A percentile compares a stretch with the other conserved stretches of the same genome.
phyloP scores from a whole-genome alignment of 2,329 filamentous ascomycete species.

The Epichloe bromicola region DNA sequence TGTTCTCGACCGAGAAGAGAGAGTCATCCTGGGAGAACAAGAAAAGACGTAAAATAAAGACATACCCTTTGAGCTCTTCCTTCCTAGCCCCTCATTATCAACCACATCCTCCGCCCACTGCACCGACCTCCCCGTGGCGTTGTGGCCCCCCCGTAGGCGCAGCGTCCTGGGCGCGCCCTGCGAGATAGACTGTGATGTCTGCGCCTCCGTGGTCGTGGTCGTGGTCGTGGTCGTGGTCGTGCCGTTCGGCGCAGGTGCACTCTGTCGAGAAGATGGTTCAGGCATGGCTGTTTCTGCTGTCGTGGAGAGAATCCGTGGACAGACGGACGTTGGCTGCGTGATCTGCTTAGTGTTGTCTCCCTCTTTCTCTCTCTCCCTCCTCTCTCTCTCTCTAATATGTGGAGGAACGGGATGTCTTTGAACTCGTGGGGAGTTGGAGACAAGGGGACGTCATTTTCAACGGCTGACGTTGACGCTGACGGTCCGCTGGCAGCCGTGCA shows the following conservation, averaged over 20 bases:
- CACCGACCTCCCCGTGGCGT: constrained; percentile 46
- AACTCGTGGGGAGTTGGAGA: too few species aligned
- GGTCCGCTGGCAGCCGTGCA: too few species aligned
- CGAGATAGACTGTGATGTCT: constrained; percentile 13
- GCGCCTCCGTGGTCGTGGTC: constrained; percentile 9
- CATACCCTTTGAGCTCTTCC: constrained; percentile 85
- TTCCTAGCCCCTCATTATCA: constrained; percentile 88
- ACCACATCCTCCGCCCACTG: constrained; percentile 89
- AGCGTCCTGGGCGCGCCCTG: constrained; percentile 27
- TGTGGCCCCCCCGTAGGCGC: constrained; percentile 37
- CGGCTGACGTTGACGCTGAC: too few species aligned
- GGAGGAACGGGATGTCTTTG: too few species aligned
- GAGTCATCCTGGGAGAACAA: too few species aligned
- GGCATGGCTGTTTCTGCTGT: constrained; percentile 1
- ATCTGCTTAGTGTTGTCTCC: background rate
- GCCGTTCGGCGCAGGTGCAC: background rate
- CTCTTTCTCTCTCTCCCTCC: background rate
- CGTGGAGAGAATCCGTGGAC: background rate
- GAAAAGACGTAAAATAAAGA: background rate
- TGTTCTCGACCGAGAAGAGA: too few species aligned
- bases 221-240: constrained; percentile 9
- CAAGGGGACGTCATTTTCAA: too few species aligned
- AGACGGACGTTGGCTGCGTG: too few species aligned
- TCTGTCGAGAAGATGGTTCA: background rate
- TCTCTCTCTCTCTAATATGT: background rate